These are phyloP conservation scores for Acanthamoeba triangularis DNA, from an alignment of 208 protist species.

Conservation along the genomic window DNA sequence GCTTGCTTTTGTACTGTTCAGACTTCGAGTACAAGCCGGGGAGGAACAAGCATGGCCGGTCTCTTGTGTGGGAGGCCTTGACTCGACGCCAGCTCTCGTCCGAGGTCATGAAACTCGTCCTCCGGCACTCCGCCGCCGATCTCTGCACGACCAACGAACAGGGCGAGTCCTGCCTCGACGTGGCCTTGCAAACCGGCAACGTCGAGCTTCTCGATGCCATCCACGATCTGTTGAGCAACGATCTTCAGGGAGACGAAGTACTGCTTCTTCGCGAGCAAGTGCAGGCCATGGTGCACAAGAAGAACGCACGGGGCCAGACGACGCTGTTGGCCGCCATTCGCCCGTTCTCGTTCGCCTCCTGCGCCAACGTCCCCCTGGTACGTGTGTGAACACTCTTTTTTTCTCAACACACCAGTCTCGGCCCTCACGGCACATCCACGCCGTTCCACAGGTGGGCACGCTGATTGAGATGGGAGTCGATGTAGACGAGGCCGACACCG, in stretches of 20 bases:
- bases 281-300: not conserved
- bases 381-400: not conserved
- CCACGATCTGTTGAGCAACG: not conserved
- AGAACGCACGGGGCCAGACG: not conserved
- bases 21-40: not conserved
- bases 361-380: not conserved
- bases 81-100: not conserved
- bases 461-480: not conserved
- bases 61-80: not conserved
- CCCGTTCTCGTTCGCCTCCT: not conserved
- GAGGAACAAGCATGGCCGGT: not conserved
- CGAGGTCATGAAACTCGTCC: not conserved
- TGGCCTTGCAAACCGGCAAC: not conserved
- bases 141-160: not conserved
- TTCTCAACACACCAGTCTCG: not conserved
- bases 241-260: not conserved
- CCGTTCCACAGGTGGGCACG: not conserved
- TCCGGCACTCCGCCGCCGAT: not conserved
- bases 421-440: not conserved
- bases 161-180: not conserved
- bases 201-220: not conserved
- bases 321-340: not conserved
- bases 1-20: too few species aligned
- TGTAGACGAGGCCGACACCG: not conserved
- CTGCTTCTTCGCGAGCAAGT: too few species aligned